phyloP scores from a whole-genome alignment of 768 basidiomycete genomes.

The Tricholoma hemisulphureum region DNA sequence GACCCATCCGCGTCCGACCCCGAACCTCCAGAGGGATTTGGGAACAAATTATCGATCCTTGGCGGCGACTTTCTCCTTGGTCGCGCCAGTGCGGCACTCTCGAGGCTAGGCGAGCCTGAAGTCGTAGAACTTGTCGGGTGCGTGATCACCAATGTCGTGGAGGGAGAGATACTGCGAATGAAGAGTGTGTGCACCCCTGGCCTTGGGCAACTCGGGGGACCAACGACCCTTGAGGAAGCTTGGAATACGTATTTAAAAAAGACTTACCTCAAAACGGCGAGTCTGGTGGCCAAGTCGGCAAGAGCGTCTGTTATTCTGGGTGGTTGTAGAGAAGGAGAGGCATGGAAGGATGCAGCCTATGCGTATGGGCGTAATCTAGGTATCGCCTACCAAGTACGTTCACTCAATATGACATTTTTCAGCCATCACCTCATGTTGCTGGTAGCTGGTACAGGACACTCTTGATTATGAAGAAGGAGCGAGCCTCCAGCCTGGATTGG shows the following conservation, averaged over 20 bases:
- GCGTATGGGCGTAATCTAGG: conserved; percentile 88
- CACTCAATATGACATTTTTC: neutral
- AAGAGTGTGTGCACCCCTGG: conserved; percentile 45
- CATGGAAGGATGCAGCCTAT: conserved; percentile 88
- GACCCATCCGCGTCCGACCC: conserved; percentile 62
- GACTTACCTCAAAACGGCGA: conserved; percentile 84
- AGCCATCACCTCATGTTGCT: neutral
- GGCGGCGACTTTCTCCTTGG: conserved; percentile 96
- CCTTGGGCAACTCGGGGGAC: conserved; percentile 29
- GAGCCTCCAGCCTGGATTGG: conserved; percentile 35
- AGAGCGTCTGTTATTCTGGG: conserved; percentile 87
- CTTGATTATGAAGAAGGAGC: conserved; percentile 61
- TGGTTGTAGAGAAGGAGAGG: conserved; percentile 71
- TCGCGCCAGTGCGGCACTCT: conserved; percentile 82
- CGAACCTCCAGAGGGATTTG: conserved; percentile 67
- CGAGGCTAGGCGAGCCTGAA: conserved; percentile 81
- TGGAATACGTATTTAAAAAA: conserved; percentile 72
- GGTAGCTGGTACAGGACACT: conserved; percentile 81
- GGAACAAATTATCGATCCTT: conserved; percentile 91
- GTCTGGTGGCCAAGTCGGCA: conserved; percentile 84
- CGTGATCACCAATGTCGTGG: conserved; percentile 94
- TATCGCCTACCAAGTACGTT: conserved; percentile 55
- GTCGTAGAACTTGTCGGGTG: conserved; percentile 92
- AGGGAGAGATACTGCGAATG: conserved; percentile 91
- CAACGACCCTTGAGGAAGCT: conserved; percentile 40